Evolutionary conservation across 371 early-diverging fungal species (phyloP).

Genomic region (Mucor plumbeus): DNA sequence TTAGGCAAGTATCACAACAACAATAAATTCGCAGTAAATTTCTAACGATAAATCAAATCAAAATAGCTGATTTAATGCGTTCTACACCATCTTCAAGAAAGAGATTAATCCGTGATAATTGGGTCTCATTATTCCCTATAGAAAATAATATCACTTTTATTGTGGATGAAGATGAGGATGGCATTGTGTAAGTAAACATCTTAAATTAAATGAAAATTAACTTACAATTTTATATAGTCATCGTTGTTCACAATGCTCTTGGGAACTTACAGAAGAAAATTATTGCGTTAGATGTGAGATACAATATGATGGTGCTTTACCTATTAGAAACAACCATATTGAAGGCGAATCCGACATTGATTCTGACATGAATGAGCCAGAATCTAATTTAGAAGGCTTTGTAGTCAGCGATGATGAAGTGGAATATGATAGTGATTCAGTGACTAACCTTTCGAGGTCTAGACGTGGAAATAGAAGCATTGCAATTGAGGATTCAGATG

Average conservation of each 20-base stretch:
- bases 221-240: constrained; percentile 2
- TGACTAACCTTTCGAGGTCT: not conserved
- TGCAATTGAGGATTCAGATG: not conserved
- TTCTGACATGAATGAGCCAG: not conserved
- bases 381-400: constrained; percentile 4
- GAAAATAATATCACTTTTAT: constrained; percentile 13
- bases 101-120: constrained; percentile 9
- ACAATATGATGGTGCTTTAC: not conserved
- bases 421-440: not conserved
- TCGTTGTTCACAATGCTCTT: constrained; percentile 24
- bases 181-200: constrained; percentile 17
- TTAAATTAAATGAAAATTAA: not conserved
- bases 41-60: not conserved
- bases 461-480: not conserved
- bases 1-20: constrained; percentile 7
- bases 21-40: not conserved
- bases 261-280: constrained; percentile 21
- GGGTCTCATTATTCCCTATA: constrained; percentile 15
- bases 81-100: not conserved
- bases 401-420: constrained; percentile 8
- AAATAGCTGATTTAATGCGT: constrained; percentile 5
- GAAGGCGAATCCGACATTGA: not conserved
- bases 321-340: not conserved
- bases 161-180: constrained; percentile 18
- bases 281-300: constrained; percentile 14